Conservation (phyloP, 345 rosid species). For the Syzygium grande region DNA sequence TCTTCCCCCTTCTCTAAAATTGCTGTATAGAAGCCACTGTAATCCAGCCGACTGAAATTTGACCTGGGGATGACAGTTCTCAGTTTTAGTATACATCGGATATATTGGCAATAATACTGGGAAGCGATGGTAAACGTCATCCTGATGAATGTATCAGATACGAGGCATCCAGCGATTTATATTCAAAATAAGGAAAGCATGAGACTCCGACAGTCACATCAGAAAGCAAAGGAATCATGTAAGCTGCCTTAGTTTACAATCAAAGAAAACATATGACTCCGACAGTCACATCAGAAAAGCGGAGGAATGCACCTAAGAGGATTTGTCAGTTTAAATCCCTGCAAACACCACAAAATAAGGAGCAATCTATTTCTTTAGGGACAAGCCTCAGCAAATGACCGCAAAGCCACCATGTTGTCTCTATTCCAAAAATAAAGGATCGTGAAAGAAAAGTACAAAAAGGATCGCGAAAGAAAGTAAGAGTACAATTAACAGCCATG, state of each 20-base stretch:
- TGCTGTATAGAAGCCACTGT: constrained; percentile 61
- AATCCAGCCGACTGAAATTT: constrained; percentile 73
- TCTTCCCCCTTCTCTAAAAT: constrained; percentile 90
- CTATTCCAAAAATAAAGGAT: neutral
- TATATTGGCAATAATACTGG: neutral
- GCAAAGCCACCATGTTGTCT: neutral
- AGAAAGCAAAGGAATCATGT: neutral
- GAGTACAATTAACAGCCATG: neutral
- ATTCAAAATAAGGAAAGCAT: neutral
- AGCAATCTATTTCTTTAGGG: neutral
- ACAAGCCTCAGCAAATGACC: neutral
- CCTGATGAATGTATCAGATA: neutral
- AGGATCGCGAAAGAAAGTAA: neutral
- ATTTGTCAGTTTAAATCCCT: neutral
- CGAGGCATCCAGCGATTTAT: neutral
- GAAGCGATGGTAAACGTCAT: neutral
- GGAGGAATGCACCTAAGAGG: neutral
- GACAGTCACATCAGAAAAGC: neutral
- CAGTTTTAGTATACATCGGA: neutral
- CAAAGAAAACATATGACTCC: neutral
- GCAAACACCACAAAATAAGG: neutral
- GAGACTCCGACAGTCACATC: neutral
- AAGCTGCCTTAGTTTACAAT: neutral
- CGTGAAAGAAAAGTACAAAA: neutral
- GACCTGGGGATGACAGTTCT: constrained; percentile 41